phyloP scores from a whole-genome alignment of 1,284 basidiomycete genomes.

The Mycena sp. region DNA sequence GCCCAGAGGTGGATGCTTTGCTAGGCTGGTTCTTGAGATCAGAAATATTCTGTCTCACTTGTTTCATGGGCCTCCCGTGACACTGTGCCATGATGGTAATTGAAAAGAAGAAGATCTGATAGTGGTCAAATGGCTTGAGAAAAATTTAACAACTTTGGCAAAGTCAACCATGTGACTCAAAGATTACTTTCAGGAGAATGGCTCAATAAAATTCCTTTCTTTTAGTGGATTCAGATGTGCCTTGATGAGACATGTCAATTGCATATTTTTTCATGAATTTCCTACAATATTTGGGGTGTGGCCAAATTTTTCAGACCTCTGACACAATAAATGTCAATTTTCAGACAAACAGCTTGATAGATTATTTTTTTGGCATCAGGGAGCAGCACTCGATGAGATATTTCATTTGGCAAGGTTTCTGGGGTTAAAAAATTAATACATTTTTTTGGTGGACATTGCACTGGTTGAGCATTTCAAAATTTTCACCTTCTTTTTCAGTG shows the following conservation, averaged over 20 bases:
- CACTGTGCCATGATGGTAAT: neutral
- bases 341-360: neutral
- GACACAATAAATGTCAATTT: neutral
- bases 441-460: no score
- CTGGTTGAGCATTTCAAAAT: no score
- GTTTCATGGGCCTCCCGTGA: neutral
- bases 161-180: neutral
- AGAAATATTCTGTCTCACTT: neutral
- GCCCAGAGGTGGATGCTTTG: no score
- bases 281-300: neutral
- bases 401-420: no score
- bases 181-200: neutral
- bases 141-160: neutral
- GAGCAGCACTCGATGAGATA: no score
- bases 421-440: no score
- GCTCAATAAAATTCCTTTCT: neutral
- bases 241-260: neutral
- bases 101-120: neutral
- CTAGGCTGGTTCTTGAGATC: neutral
- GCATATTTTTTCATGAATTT: slow-evolving; percentile 4
- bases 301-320: neutral
- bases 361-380: neutral
- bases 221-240: neutral
- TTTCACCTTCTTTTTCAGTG: no score
- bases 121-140: no score